Evolutionary conservation across 2,329 filamentous ascomycete species (phyloP), one percentile per base, ranked within the genome.

Genomic region (Penicillium sp.): DNA sequence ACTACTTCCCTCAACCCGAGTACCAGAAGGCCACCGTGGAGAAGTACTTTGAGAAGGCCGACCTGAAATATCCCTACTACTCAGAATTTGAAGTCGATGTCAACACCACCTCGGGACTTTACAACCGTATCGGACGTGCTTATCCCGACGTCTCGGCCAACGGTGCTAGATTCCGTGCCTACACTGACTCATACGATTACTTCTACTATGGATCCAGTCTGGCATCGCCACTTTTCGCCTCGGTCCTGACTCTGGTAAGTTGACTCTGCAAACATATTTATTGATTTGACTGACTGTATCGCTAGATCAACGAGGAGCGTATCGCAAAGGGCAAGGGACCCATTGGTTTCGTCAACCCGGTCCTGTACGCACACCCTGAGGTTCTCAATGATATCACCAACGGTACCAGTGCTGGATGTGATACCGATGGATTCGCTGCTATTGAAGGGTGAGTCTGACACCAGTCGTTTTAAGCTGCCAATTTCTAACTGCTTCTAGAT

Each of bases 261-360:
- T 7, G 19, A 4, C 26, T 16, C 19, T 45, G 4, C 4, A n/a
- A 10, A 31, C 2, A 24, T 10, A 14, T 29, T 21, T 19, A 11
- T 21, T 21, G 4, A 11, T n/a, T 10, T 46, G 26, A 24, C 42
- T 53, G 16, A 46, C 29, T 21, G 16, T 37, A 39, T 16, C 26
- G 22, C 2, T 47, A 68, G 61, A 72, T 83, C 35, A 83, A 83
- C 58, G 81, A 83, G 65, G 79, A 79, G 64, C 69, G 81, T 22
- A 63, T 82, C 24, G 73, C 74, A 8, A 71, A 66, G 1, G 77
- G 76, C 2, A 83, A 82, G 68, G 67, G 72, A 5, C 70, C 80
- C 0, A 74, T 84, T 11, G 82, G 82, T 0, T 84, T 84, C 60
- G 67, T 84, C 21, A 81, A 84, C 50, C 81, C 78, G 1, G 76